Evolutionary conservation across 306 rosid genomes (phyloP).

Genomic region (Cyclanthera cordifolia): DNA sequence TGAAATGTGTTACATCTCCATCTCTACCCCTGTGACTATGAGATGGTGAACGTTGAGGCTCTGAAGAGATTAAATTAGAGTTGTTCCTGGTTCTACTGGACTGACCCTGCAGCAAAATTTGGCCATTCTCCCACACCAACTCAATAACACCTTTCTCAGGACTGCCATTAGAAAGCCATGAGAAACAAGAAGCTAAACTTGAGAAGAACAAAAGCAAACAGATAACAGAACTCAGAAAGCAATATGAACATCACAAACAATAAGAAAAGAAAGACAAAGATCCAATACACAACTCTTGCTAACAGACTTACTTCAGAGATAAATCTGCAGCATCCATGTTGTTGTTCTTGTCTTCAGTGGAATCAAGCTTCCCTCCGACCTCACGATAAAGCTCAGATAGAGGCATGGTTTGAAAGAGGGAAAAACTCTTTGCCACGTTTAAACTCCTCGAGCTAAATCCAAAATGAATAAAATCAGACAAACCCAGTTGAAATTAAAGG

Average conservation of each 20-base stretch:
- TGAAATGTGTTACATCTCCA: conserved; percentile 38
- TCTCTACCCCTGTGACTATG: conserved; percentile 43
- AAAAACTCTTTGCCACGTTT: conserved; percentile 18
- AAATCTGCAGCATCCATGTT: conserved; percentile 26
- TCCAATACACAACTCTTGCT: conserved; percentile 10
- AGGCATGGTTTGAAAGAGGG: conserved; percentile 50
- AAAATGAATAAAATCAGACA: conserved; percentile 6
- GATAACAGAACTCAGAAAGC: background rate
- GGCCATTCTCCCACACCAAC: conserved; percentile 90
- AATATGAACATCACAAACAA: conserved; percentile 13
- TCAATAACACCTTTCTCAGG: conserved; percentile 64
- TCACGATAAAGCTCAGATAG: conserved; percentile 65
- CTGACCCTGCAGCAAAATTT: conserved; percentile 62
- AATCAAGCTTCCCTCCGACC: conserved; percentile 45
- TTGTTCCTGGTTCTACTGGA: conserved; percentile 57
- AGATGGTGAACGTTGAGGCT: conserved; percentile 50
- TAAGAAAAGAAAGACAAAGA: conserved; percentile 3
- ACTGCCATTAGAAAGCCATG: conserved; percentile 41
- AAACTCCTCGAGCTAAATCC: conserved; percentile 20
- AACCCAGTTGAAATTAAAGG: conserved; percentile 3
- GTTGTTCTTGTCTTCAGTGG: conserved; percentile 31
- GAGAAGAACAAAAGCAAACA: background rate
- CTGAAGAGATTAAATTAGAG: conserved; percentile 39
- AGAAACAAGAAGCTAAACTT: background rate
- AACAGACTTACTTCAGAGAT: conserved; percentile 50